Conservation (phyloP, 495 filamentous ascomycete species). For the Ascodesmis nigricans region DNA sequence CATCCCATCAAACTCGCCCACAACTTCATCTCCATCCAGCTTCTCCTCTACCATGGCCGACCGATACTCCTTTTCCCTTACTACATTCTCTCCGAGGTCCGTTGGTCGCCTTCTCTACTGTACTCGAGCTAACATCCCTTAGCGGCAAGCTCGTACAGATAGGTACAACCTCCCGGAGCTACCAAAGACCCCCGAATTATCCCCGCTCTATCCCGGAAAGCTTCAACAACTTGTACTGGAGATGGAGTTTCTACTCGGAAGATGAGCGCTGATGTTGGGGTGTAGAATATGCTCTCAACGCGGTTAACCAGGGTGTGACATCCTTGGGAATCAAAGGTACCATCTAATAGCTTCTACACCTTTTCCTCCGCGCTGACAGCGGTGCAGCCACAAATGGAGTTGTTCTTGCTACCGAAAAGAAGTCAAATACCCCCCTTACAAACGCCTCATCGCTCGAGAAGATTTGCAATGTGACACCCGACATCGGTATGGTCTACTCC, state of each 20-base stretch:
- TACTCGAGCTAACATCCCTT: slow-evolving; percentile 4
- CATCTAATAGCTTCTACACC: no score
- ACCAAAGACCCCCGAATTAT: slow-evolving; percentile 4
- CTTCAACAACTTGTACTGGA: no score
- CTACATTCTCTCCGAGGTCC: slow-evolving; percentile 98
- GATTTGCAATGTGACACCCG: slow-evolving; percentile 89
- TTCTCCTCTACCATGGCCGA: slow-evolving; percentile 58
- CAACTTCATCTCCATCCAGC: slow-evolving; percentile 14
- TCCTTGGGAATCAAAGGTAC: slow-evolving; percentile 94
- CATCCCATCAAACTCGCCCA: no score
- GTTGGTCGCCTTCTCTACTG: slow-evolving; percentile 18
- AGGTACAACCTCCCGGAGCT: slow-evolving; percentile 29
- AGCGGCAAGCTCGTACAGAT: slow-evolving; percentile 30
- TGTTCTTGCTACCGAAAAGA: slow-evolving; percentile 98
- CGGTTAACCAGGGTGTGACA: slow-evolving; percentile 96
- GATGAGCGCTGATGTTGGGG: slow-evolving; percentile 16
- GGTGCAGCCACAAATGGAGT: slow-evolving; percentile 81
- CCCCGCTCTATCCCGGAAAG: background rate
- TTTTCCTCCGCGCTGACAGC: slow-evolving; percentile 5
- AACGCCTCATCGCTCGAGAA: slow-evolving; percentile 90
- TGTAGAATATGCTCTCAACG: slow-evolving; percentile 94
- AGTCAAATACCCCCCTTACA: slow-evolving; percentile 90
- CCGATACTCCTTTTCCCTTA: slow-evolving; percentile 97
- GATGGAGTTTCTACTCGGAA: no score
- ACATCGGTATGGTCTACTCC: slow-evolving; percentile 99